Conservation (phyloP, 2,329 filamentous ascomycete genomes). For the Alternaria consortialis region DNA sequence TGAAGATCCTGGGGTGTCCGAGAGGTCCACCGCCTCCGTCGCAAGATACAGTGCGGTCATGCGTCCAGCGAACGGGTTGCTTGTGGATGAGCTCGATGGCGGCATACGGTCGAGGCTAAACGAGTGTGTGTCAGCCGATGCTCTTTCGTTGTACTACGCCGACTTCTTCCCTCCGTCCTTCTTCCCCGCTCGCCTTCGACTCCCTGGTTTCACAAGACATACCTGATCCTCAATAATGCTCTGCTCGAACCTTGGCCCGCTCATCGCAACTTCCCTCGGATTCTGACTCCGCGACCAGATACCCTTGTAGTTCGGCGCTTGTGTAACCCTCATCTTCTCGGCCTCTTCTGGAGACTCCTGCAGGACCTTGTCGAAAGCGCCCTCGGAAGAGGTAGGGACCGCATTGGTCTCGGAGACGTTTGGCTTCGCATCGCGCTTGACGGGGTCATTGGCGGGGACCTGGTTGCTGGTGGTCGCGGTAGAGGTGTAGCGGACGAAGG, state of each 20-base stretch:
- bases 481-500: constrained; percentile 37
- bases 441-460: constrained; percentile 72
- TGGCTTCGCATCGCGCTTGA: constrained; percentile 55
- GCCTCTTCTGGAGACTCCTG: constrained; percentile 63
- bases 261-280: constrained; percentile 84
- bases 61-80: constrained; percentile 91
- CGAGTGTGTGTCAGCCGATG: constrained; percentile 29
- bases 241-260: constrained; percentile 95
- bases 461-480: constrained; percentile 61
- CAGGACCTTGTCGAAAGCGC: constrained; percentile 61
- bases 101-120: constrained; percentile 83
- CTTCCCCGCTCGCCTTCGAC: background rate
- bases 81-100: constrained; percentile 97
- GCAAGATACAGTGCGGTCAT: constrained; percentile 82
- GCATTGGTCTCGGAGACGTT: constrained; percentile 71
- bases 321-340: constrained; percentile 68
- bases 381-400: constrained; percentile 61
- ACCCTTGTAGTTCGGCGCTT: constrained; percentile 84
- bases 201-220: constrained; percentile 43
- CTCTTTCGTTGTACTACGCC: constrained; percentile 3
- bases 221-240: constrained; percentile 94
- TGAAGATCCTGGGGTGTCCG: constrained; percentile 93
- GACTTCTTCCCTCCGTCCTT: background rate
- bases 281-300: constrained; percentile 90
- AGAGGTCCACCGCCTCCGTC: constrained; percentile 91